These are phyloP conservation scores for Cadophora sp. DNA, from an alignment of 2,329 filamentous ascomycete species.

Conservation along the genomic window DNA sequence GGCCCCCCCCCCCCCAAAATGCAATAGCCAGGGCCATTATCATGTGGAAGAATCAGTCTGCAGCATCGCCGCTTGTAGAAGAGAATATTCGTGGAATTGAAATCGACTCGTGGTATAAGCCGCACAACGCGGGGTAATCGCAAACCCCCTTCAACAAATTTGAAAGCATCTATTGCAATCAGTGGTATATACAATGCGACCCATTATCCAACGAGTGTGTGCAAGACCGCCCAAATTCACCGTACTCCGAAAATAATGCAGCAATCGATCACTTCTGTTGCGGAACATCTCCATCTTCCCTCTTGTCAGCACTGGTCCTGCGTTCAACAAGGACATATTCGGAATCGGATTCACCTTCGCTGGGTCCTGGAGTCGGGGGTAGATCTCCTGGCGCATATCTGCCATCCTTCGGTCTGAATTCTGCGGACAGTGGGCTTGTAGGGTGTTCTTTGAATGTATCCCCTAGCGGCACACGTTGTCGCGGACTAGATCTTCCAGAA, in stretches of 20 bases:
- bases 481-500: constrained; percentile 34
- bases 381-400: constrained; percentile 36
- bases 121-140: constrained; percentile 2
- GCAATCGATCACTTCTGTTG: constrained; percentile 24
- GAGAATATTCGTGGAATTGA: constrained; percentile 9
- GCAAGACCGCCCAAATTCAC: constrained; percentile 25
- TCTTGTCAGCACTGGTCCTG: constrained; percentile 37
- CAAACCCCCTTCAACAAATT: background rate
- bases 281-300: constrained; percentile 39
- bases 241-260: constrained; percentile 29
- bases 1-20: too few species aligned
- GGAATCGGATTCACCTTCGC: constrained; percentile 45
- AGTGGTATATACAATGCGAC: constrained; percentile 41
- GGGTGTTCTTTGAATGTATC: constrained; percentile 37
- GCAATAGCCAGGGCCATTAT: background rate
- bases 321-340: constrained; percentile 41
- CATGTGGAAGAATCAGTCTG: background rate
- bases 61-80: background rate
- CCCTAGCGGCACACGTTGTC: constrained; percentile 32
- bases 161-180: constrained; percentile 24
- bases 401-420: constrained; percentile 27
- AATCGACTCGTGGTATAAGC: constrained; percentile 9
- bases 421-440: constrained; percentile 32
- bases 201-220: constrained; percentile 30
- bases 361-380: constrained; percentile 46